Evolutionary conservation across 768 basidiomycete species (phyloP).

Genomic region (Boletus eberwhitei): DNA sequence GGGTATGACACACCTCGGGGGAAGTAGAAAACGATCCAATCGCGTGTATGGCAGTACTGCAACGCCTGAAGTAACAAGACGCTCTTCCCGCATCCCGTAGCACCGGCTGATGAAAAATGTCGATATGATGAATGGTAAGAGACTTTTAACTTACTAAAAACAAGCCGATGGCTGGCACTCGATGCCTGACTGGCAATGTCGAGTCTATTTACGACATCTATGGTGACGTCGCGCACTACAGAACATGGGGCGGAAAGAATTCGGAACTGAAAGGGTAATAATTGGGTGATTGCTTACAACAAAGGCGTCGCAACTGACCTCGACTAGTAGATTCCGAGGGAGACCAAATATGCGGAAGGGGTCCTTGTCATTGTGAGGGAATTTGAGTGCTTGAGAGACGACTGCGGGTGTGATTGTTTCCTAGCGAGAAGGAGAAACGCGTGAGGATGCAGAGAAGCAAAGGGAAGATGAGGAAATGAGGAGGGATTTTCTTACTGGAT

Average conservation of each 20-base stretch:
- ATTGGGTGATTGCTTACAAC: neutral
- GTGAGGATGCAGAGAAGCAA: neutral
- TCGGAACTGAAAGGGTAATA: slow-evolving; percentile 46
- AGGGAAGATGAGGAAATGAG: neutral
- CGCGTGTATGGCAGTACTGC: slow-evolving; percentile 56
- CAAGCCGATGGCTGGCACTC: slow-evolving; percentile 52
- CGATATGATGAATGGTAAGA: neutral
- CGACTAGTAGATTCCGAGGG: slow-evolving; percentile 65
- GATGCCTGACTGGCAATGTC: slow-evolving; percentile 45
- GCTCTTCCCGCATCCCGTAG: slow-evolving; percentile 78
- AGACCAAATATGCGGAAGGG: slow-evolving; percentile 67
- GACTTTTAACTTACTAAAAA: slow-evolving; percentile 54
- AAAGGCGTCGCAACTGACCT: slow-evolving; percentile 44
- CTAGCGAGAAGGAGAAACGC: slow-evolving; percentile 11
- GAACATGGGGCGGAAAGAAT: slow-evolving; percentile 69
- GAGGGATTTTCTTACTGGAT: slow-evolving; percentile 35
- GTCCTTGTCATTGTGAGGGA: slow-evolving; percentile 42
- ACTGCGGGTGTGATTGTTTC: slow-evolving; percentile 32
- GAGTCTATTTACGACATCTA: slow-evolving; percentile 52
- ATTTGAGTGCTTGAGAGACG: slow-evolving; percentile 46
- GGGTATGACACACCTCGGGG: slow-evolving; percentile 57
- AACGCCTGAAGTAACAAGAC: slow-evolving; percentile 74
- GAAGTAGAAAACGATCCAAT: slow-evolving; percentile 84
- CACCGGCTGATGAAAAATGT: slow-evolving; percentile 51
- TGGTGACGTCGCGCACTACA: slow-evolving; percentile 66